Evolutionary conservation across 2,329 filamentous ascomycete species (phyloP).

Genomic region (Talaromyces sp.): DNA sequence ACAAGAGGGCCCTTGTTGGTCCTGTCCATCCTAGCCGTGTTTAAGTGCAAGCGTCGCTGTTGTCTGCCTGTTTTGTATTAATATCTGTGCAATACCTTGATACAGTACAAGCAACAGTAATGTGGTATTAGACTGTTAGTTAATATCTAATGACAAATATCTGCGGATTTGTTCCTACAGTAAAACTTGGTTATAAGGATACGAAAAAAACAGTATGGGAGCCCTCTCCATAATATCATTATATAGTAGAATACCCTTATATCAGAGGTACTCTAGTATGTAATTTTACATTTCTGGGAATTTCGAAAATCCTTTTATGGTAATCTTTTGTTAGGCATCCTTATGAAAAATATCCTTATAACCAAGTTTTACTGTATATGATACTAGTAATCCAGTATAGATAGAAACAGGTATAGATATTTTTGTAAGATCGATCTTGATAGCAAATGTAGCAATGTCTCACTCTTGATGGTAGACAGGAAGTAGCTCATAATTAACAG

Average conservation of each 20-base stretch:
- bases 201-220: no score
- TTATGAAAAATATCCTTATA: no score
- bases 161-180: conserved; percentile 1
- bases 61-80: neutral
- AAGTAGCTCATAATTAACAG: neutral
- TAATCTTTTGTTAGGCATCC: no score
- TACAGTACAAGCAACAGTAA: neutral
- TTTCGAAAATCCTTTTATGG: no score
- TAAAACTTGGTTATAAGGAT: no score
- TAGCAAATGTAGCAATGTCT: neutral
- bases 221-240: no score
- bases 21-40: neutral
- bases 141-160: conserved; percentile 9
- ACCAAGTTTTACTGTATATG: no score
- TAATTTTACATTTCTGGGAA: no score
- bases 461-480: neutral
- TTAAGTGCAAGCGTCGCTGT: neutral
- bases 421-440: no score
- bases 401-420: neutral
- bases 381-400: neutral
- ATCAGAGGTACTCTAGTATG: no score
- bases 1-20: neutral
- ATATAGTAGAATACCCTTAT: no score
- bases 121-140: conserved; percentile 12
- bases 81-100: neutral